phyloP scores from a whole-genome alignment of 768 basidiomycete species.

The Rhodocollybia butyracea region DNA sequence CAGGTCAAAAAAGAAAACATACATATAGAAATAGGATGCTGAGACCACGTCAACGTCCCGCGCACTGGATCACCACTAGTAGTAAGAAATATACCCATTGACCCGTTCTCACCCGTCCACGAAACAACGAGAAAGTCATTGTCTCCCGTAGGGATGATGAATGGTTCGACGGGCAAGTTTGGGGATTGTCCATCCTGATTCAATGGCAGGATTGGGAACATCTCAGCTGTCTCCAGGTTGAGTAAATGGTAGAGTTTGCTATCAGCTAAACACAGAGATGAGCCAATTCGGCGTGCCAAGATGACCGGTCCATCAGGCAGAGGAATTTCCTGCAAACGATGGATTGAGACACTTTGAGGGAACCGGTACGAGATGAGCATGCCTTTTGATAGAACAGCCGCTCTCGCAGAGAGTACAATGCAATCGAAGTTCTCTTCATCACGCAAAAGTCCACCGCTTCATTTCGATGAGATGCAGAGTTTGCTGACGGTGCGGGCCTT shows the following conservation, averaged over 20 bases:
- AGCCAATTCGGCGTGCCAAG: constrained; percentile 60
- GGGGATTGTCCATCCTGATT: constrained; percentile 57
- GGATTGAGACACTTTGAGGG: neutral
- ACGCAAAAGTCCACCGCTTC: constrained; percentile 70
- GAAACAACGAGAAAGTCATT: constrained; percentile 85
- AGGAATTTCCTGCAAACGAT: constrained; percentile 59
- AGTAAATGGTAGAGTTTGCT: constrained; percentile 71
- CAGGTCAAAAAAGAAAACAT: constrained; percentile 27
- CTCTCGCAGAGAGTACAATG: constrained; percentile 64
- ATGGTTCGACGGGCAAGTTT: constrained; percentile 1
- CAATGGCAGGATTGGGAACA: constrained; percentile 74
- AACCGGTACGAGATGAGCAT: neutral
- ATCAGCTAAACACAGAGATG: constrained; percentile 72
- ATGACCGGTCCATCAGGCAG: constrained; percentile 55
- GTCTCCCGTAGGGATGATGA: constrained; percentile 30
- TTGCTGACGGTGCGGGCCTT: constrained; percentile 41
- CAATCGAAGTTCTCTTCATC: constrained; percentile 63
- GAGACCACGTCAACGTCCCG: constrained; percentile 85
- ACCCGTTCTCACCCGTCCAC: constrained; percentile 77
- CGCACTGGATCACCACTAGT: constrained; percentile 84
- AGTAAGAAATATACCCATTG: constrained; percentile 85
- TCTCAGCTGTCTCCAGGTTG: constrained; percentile 66
- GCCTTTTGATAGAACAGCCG: constrained; percentile 62
- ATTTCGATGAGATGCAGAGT: constrained; percentile 33
- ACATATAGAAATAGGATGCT: constrained; percentile 77